Evolutionary conservation across 2,329 filamentous ascomycete species (phyloP).

Genomic region (Cladosporium sp.): DNA sequence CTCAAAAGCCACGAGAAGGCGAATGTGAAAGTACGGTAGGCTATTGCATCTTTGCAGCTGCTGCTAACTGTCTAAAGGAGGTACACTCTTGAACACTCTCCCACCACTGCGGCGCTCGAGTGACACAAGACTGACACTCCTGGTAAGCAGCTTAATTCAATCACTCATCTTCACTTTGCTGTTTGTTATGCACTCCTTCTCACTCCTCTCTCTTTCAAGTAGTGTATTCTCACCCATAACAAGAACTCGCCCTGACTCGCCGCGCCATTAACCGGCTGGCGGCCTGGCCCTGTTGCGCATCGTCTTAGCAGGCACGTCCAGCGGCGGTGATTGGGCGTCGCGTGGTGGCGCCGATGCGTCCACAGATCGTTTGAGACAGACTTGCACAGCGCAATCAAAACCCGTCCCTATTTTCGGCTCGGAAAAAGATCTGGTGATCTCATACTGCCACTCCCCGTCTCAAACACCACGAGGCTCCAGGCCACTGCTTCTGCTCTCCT

Average conservation of each 20-base stretch:
- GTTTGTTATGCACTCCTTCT: too few species aligned
- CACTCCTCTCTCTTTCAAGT: too few species aligned
- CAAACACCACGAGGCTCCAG: slow-evolving; percentile 1
- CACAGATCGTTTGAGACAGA: slow-evolving; percentile 10
- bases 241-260: background rate
- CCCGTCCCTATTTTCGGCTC: slow-evolving; percentile 14
- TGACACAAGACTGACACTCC: background rate
- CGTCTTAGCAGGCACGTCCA: background rate
- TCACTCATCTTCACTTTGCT: too few species aligned
- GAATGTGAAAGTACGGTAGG: background rate
- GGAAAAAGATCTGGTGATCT: background rate
- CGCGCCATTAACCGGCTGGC: background rate
- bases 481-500: background rate
- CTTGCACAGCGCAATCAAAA: background rate
- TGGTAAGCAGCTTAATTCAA: too few species aligned
- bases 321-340: slow-evolving; percentile 14
- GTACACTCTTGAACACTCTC: background rate
- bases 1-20: slow-evolving; percentile 4
- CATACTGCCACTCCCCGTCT: background rate
- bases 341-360: slow-evolving; percentile 12
- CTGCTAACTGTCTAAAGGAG: background rate
- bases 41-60: background rate
- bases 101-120: background rate
- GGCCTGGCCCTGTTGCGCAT: slow-evolving; percentile 5
- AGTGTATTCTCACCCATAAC: background rate